Conservation (phyloP, 1,139 yeast species). For the Blastobotrys indianensis region DNA sequence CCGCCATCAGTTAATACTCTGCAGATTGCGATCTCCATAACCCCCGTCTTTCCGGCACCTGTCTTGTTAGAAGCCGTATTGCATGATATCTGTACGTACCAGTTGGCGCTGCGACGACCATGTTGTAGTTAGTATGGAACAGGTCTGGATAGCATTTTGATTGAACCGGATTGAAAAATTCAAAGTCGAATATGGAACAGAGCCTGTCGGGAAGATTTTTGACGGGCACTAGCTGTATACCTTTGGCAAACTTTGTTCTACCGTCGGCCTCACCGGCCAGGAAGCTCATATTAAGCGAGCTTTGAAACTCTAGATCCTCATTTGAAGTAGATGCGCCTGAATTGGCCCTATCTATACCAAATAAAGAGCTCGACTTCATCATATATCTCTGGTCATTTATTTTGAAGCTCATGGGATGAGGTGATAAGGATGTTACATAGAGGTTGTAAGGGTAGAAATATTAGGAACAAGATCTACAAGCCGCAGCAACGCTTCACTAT, state of each 20-base stretch:
- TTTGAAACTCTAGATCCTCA: too few relatives aligned
- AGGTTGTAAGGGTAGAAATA: too few relatives aligned
- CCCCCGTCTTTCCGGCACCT: constrained; percentile 4
- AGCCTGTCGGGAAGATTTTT: not conserved
- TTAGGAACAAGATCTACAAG: too few relatives aligned
- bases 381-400: too few relatives aligned
- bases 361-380: too few relatives aligned
- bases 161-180: constrained; percentile 8
- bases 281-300: too few relatives aligned
- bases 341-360: too few relatives aligned
- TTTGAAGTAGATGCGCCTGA: too few relatives aligned
- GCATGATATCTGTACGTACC: not conserved
- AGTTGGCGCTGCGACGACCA: constrained; percentile 4
- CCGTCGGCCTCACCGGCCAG: not conserved
- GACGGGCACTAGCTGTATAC: constrained; percentile 3
- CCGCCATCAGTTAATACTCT: not conserved
- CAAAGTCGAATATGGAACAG: not conserved
- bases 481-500: too few relatives aligned
- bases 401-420: too few relatives aligned
- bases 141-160: constrained; percentile 5
- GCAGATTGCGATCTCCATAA: constrained; percentile 5
- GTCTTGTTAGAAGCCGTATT: not conserved
- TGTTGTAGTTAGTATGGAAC: constrained; percentile 2
- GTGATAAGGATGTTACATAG: too few relatives aligned
- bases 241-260: not conserved